Percentiles rank a stretch among this genome's conserved stretches.
Evolutionary conservation across 371 early-diverging fungal genomes (phyloP).

Genomic region (Rhizopus sp.): DNA sequence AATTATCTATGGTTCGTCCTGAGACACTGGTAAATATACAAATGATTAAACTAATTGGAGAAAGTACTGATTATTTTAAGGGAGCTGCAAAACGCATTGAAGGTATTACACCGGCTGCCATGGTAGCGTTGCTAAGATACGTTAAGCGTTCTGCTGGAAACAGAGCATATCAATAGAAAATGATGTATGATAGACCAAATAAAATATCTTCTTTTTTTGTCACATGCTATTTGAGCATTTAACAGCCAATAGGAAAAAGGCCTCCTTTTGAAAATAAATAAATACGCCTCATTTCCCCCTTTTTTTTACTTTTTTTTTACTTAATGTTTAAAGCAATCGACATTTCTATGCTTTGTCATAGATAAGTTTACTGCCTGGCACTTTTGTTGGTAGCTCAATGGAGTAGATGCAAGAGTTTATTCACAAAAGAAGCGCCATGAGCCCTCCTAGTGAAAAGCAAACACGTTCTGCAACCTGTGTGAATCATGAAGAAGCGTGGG

Average conservation of each 20-base stretch:
- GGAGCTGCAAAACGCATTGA: conserved; percentile 87
- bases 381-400: too few species aligned
- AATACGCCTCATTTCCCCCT: too few species aligned
- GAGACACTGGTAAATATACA: conserved; percentile 63
- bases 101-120: conserved; percentile 79
- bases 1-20: conserved; percentile 66
- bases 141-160: conserved; percentile 35
- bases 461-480: too few species aligned
- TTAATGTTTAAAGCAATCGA: neutral
- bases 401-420: too few species aligned
- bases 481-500: too few species aligned
- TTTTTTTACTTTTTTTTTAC: neutral
- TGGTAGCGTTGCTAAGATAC: conserved; percentile 71
- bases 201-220: neutral
- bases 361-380: too few species aligned
- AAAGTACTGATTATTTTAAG: conserved; percentile 21
- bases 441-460: too few species aligned
- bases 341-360: neutral
- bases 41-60: neutral
- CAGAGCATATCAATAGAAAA: neutral
- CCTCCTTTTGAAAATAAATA: too few species aligned
- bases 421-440: too few species aligned
- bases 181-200: neutral
- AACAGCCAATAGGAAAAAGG: too few species aligned
- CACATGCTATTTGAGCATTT: too few species aligned